Percentiles rank a stretch among this genome's conserved stretches.
Evolutionary conservation across 2,329 filamentous ascomycete genomes (phyloP).

Genomic region (Mycocentrospora acerina): DNA sequence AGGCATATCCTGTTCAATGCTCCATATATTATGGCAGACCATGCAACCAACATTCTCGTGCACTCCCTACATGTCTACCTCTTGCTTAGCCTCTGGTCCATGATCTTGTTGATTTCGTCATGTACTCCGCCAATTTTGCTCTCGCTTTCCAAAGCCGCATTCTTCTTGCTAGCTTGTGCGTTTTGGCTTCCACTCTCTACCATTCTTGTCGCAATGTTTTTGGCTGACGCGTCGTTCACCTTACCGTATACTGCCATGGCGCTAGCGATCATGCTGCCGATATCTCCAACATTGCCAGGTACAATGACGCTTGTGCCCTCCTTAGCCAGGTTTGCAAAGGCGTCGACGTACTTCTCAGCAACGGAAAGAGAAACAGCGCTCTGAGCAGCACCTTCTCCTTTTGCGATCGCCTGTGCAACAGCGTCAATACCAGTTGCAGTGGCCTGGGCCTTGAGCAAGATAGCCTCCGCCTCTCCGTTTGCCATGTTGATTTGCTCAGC

Average conservation of each 20-base stretch:
- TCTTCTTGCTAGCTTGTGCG: slow-evolving; percentile 29
- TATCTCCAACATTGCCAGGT: slow-evolving; percentile 94
- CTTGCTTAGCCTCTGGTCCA: slow-evolving; percentile 38
- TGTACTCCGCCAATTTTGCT: slow-evolving; percentile 24
- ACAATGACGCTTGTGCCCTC: slow-evolving; percentile 96
- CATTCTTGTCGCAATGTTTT: slow-evolving; percentile 60
- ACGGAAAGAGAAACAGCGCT: slow-evolving; percentile 83
- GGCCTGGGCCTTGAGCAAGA: slow-evolving; percentile 78
- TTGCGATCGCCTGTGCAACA: slow-evolving; percentile 73
- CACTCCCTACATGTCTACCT: slow-evolving; percentile 15
- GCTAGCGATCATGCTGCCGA: slow-evolving; percentile 94
- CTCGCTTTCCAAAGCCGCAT: slow-evolving; percentile 35
- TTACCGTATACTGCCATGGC: slow-evolving; percentile 95
- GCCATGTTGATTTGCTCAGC: slow-evolving; percentile 93
- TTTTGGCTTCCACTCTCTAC: slow-evolving; percentile 15
- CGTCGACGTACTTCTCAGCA: slow-evolving; percentile 97
- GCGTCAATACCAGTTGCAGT: slow-evolving; percentile 87
- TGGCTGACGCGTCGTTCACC: slow-evolving; percentile 78
- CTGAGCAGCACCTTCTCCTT: slow-evolving; percentile 74
- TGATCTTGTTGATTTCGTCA: slow-evolving; percentile 36
- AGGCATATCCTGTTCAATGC: slow-evolving; percentile 3
- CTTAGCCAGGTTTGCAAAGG: slow-evolving; percentile 87
- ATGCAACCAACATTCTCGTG: background rate
- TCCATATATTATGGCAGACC: too few species aligned
- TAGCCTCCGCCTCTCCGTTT: slow-evolving; percentile 90